Base-by-base conservation (phyloP, 768 basidiomycete species). In the Mycena kentingensis region DNA sequence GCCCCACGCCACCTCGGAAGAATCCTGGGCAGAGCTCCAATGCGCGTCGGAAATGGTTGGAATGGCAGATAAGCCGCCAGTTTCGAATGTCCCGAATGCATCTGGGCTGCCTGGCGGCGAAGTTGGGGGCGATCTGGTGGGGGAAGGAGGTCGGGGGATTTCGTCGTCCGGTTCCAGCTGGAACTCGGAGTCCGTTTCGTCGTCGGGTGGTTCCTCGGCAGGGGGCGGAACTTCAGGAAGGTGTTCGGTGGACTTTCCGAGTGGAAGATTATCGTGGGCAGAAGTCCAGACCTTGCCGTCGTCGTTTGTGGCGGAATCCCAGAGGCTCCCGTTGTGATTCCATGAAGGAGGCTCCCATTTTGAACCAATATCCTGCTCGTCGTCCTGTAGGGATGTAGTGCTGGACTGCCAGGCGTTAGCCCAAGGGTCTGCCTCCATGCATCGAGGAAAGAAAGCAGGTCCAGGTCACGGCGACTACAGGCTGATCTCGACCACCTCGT, bases 371-470 rank as follows among this genome's bases (percentile, higher is more conserved):
- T 85, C 84, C 25, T 77, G 76, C 66, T 85, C 82, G 22, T 55
- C 50, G 46, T 54, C 63, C n/a, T 22, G 42, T 37, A 44, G 39
- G 49, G 34, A 27, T 61, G 54, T 50, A 75, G 51, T 73, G 19
- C 71, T 58, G 41, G 81, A 65, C 55, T 83, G 80, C 85, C 84
- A 88, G 49, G 83, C 79, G 67, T 85, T 85, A 35, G 81, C 80
- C 83, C 87, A 91, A 42, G 87, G 83, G 68, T 90, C 83, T 60
- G 89, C 87, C 86, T 32, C 31, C 31, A 32, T 32, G 10, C 10
- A 8, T 32, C 16, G 31, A 8, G 31, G 31, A 8, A 8, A 16
- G 31, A 32, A 8, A 32, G 16, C 31, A 16, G 31, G 31, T 32
- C 16, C 31, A 32, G 31, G 10, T 16, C 31, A 16, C 16, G 31